Evolutionary conservation across 192 early-diverging fungal genomes (phyloP).

Genomic region (Backusella australiensis): DNA sequence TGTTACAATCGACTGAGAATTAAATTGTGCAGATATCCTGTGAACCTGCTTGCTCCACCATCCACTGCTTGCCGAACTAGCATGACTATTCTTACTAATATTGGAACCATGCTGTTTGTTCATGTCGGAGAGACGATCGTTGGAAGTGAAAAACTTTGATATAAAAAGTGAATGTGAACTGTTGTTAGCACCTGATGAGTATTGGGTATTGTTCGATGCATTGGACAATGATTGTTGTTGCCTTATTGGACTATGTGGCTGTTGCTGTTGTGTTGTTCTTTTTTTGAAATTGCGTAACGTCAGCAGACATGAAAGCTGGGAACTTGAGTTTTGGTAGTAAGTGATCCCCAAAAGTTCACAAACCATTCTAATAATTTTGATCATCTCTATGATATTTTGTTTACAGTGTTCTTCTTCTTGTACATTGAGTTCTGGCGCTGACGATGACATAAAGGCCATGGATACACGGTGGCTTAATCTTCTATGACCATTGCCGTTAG

Average conservation of each 20-base stretch:
- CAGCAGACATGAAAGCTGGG: constrained; percentile 22
- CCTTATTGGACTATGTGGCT: neutral
- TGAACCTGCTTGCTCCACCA: neutral
- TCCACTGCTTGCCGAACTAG: neutral
- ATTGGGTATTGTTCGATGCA: neutral
- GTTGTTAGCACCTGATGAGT: neutral
- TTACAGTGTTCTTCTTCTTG: neutral
- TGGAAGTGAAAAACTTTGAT: constrained; percentile 10
- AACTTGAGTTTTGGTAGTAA: constrained; percentile 17
- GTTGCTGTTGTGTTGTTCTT: neutral
- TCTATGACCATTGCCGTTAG: neutral
- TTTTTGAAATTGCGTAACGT: constrained; percentile 24
- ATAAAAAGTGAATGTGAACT: constrained; percentile 8
- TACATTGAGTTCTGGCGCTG: neutral
- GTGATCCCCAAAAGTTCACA: constrained; percentile 35
- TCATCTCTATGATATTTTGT: constrained; percentile 6
- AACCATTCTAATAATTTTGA: constrained; percentile 9
- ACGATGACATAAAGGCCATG: constrained; percentile 3
- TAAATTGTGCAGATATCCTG: constrained; percentile 9
- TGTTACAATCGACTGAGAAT: constrained; percentile 5
- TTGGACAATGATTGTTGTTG: neutral
- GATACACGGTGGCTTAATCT: constrained; percentile 3
- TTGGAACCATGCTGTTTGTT: neutral
- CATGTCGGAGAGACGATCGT: constrained; percentile 6
- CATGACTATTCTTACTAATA: neutral